A percentile compares a stretch with the other conserved stretches of the same genome.
phyloP scores from a whole-genome alignment of 2,329 filamentous ascomycete species.

The Fusarium protoensiforme region DNA sequence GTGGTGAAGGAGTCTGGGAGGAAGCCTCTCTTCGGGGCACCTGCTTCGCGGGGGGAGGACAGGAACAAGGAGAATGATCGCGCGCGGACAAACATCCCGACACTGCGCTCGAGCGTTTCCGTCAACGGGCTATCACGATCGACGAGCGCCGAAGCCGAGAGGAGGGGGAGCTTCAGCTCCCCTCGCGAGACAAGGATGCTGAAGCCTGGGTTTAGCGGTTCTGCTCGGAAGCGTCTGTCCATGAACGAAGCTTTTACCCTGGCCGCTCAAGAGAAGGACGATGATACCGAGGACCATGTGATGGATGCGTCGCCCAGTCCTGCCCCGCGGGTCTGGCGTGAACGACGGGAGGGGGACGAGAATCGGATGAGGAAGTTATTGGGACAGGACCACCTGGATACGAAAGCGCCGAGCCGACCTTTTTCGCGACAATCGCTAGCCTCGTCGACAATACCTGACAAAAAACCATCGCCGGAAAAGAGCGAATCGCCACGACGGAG shows the following conservation, averaged over 20 bases:
- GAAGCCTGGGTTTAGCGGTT: conserved; percentile 44
- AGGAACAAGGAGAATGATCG: conserved; percentile 36
- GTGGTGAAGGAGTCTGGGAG: conserved; percentile 54
- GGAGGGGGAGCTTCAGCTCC: conserved; percentile 38
- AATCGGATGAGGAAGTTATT: conserved; percentile 43
- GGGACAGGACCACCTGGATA: conserved; percentile 46
- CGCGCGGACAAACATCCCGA: conserved; percentile 24
- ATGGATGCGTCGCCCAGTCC: conserved; percentile 63
- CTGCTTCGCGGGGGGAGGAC: conserved; percentile 36
- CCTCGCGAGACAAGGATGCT: conserved; percentile 50
- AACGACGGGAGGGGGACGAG: conserved; percentile 47
- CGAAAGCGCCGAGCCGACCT: conserved; percentile 38
- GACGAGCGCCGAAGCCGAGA: conserved; percentile 41
- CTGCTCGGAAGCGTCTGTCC: conserved; percentile 50
- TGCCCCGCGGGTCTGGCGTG: conserved; percentile 59
- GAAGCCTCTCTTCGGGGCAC: conserved; percentile 52
- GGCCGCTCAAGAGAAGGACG: conserved; percentile 46
- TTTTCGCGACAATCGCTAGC: conserved; percentile 40
- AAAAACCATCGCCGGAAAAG: conserved; percentile 30
- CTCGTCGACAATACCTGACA: conserved; percentile 30
- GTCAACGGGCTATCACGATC: conserved; percentile 35
- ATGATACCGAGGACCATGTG: conserved; percentile 37
- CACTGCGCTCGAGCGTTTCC: conserved; percentile 20
- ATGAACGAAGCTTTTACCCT: conserved; percentile 56
- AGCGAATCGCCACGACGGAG: conserved; percentile 35